A percentile compares a stretch with the other conserved stretches of the same genome.
Conservation (phyloP, 2,329 filamentous ascomycete species). For the Tolypocladium cylindrosporum region DNA sequence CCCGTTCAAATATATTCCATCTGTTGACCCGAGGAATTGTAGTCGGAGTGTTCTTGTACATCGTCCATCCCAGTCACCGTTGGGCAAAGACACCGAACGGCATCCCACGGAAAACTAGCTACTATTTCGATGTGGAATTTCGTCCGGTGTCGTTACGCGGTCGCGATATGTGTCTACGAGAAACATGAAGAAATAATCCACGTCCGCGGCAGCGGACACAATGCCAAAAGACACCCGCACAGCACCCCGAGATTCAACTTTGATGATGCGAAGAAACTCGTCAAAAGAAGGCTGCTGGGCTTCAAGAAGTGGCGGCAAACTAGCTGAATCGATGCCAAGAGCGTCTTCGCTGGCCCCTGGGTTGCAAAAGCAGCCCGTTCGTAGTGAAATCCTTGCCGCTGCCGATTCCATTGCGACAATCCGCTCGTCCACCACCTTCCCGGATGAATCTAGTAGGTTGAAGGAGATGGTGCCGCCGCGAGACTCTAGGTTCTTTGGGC, state of each 20-base stretch:
- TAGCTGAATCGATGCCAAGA: constrained; percentile 13
- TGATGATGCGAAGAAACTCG: constrained; percentile 3
- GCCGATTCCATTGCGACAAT: constrained; percentile 23
- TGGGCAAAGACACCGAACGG: background rate
- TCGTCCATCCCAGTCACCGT: background rate
- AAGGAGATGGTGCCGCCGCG: constrained; percentile 28
- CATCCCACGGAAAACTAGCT: background rate
- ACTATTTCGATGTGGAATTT: background rate
- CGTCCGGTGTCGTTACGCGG: constrained; percentile 5
- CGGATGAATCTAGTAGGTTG: constrained; percentile 24
- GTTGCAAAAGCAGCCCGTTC: constrained; percentile 33
- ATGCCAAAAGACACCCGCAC: constrained; percentile 29
- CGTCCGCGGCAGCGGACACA: constrained; percentile 22
- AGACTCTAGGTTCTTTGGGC: constrained; percentile 15
- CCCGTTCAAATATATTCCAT: no score
- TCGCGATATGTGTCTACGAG: constrained; percentile 20
- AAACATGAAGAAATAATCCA: constrained; percentile 26
- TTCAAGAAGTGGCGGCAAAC: background rate
- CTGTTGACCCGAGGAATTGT: no score
- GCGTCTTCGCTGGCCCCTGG: constrained; percentile 27
- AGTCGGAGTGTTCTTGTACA: background rate
- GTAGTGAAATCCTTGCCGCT: constrained; percentile 22
- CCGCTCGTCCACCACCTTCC: constrained; percentile 24
- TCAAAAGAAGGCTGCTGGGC: constrained; percentile 8
- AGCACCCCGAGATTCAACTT: constrained; percentile 18